Evolutionary conservation across 1,284 basidiomycete species (phyloP).

Genomic region (Coriolopsis trogii): DNA sequence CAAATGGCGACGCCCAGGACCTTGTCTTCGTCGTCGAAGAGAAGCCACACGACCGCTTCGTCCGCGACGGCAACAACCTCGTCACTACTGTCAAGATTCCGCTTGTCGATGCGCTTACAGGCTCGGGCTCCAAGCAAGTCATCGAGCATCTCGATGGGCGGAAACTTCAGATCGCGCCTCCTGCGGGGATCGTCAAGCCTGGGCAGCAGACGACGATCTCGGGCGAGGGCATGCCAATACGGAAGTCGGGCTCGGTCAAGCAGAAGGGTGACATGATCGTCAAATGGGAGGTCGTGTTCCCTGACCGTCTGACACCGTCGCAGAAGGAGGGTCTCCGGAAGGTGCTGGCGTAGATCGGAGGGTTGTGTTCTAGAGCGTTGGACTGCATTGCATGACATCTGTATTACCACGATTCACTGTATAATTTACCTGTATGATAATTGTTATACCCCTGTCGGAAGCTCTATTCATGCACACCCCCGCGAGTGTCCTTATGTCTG

Average conservation of each 20-base stretch:
- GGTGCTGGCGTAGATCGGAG: slow-evolving; percentile 45
- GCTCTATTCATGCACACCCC: too few relatives aligned
- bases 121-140: slow-evolving; percentile 49
- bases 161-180: slow-evolving; percentile 69
- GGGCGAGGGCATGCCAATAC: slow-evolving; percentile 91
- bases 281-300: slow-evolving; percentile 86
- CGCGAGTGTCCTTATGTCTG: too few relatives aligned
- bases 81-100: slow-evolving; percentile 65
- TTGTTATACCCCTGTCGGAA: slow-evolving; percentile 15
- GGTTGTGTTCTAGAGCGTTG: neutral
- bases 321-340: slow-evolving; percentile 85
- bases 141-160: slow-evolving; percentile 81
- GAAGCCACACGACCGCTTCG: slow-evolving; percentile 80
- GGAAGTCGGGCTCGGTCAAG: slow-evolving; percentile 74
- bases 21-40: slow-evolving; percentile 92
- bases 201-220: slow-evolving; percentile 70
- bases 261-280: slow-evolving; percentile 85
- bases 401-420: slow-evolving; percentile 16
- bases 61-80: slow-evolving; percentile 83
- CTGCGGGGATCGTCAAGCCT: slow-evolving; percentile 78
- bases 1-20: slow-evolving; percentile 78
- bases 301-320: slow-evolving; percentile 66
- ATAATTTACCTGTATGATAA: slow-evolving; percentile 19
- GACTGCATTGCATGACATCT: slow-evolving; percentile 13
- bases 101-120: slow-evolving; percentile 84